Evolutionary conservation across 306 rosid genomes (phyloP), one percentile per base, ranked within the genome.

Genomic region (Glycine soja): DNA sequence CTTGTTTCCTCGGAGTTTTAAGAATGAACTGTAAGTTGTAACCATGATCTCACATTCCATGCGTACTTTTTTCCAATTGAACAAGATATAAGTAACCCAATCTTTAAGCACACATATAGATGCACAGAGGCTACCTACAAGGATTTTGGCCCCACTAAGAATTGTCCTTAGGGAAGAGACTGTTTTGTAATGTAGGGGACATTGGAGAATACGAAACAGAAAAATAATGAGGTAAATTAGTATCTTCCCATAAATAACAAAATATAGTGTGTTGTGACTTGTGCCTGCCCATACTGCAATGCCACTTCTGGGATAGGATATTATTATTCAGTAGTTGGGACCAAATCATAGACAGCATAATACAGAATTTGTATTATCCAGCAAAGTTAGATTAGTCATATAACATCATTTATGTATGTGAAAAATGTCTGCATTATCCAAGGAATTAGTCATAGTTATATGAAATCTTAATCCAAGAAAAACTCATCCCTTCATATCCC

Each of bases 231-330:
- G 63, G 67, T 74, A 50, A 80, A 45, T 63, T 64, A 59, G 43
- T 18, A 19, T 34, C 65, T 80, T 43, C 85, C 75, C 57, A 74
- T 51, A 2, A 61, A 80, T 59, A 45, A 65, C 43, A 18, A n/a
- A 42, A 14, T 50, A 54, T 42, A 45, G 14, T 32, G 70, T 43
- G 34, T 57, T 75, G 82, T 53, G 70, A 45, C 34, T 57, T 81
- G 85, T 54, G 80, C 86, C 80, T 63, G 73, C 85, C 87, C 89
- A 85, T 83, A 84, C 82, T 56, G 85, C 70, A 77, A 73, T 18
- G 75, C 64, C 76, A 70, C 48, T 65, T 57, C 5, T 7, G 45
- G 73, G 89, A 86, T 80, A 83, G 70, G 80, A 45, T 87, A 62
- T 58, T 10, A 24, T 59, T 74, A n/a, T 70, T 81, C 70, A 45